Conservation (phyloP, 805 yeast genomes). For the Nakazawaea holstii region DNA sequence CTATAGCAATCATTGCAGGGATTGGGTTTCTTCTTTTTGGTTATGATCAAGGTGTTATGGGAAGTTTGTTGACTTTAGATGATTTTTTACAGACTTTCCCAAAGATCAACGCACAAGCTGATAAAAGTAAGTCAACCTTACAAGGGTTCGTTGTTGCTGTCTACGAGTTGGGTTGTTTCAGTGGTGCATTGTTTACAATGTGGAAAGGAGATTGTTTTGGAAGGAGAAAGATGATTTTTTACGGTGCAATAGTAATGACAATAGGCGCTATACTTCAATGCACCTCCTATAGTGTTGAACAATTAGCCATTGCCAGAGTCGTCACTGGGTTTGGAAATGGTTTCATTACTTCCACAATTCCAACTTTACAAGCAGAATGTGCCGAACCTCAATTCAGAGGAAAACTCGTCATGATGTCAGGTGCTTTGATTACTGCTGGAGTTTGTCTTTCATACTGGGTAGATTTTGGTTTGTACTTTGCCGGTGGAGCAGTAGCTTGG, state of each 20-base stretch:
- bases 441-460: conserved; percentile 39
- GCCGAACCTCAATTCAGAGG: conserved; percentile 33
- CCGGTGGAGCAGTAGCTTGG: conserved; percentile 32
- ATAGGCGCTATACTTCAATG: conserved; percentile 31
- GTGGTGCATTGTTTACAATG: conserved; percentile 35
- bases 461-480: conserved; percentile 35
- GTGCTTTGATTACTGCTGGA: conserved; percentile 34
- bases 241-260: conserved; percentile 32
- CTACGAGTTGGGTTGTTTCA: conserved; percentile 42
- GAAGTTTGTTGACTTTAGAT: conserved; percentile 22
- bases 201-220: conserved; percentile 36
- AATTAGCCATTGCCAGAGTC: conserved; percentile 37
- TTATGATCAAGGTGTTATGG: conserved; percentile 50
- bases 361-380: conserved; percentile 42
- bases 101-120: conserved; percentile 18
- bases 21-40: conserved; percentile 39
- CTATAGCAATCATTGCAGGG: conserved; percentile 19
- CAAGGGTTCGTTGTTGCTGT: conserved; percentile 45
- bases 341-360: conserved; percentile 37
- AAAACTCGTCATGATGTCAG: conserved; percentile 31
- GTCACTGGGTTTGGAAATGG: conserved; percentile 42
- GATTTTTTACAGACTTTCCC: conserved; percentile 20
- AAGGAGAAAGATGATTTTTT: conserved; percentile 31
- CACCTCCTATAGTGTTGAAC: conserved; percentile 33
- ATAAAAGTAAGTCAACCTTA: conserved; percentile 33